Evolutionary conservation across 169 alveolate genomes (phyloP), one percentile per base, ranked within the genome.

Genomic region (Babesia ovata): DNA sequence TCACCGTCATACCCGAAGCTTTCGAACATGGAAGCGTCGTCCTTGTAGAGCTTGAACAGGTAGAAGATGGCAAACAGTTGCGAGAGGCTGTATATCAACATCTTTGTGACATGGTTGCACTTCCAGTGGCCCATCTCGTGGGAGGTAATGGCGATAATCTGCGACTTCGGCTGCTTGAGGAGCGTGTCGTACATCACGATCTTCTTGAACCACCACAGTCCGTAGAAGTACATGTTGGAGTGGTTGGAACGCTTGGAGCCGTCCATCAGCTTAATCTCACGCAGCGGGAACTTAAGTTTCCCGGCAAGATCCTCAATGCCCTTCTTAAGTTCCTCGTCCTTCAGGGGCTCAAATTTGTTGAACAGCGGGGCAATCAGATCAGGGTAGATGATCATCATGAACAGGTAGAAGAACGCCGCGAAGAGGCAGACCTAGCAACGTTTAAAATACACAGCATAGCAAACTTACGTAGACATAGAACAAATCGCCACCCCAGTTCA

Each of bases 211-310:
- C 91, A 88, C 91, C 98, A 94, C 63, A 96, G 88, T 0, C 99
- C 99, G 81, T 91, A 97, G 86, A 95, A 95, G 79, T 95, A 96
- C n/a, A 98, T 98, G 87, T 96, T 97, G 61, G 97, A 92, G 88
- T 96, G 99, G 67, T 94, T 87, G n/a, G 96, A 89, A 48, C 99
- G 86, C 83, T 86, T 87, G 46, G 97, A 93, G 42, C 93, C 95
- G 86, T 97, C 99, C 84, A 97, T 93, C 50, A 93, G 95, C 79
- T 91, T 94, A 39, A 97, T 92, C 77, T 95, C 93, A 21, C 91
- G 88, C 54, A 96, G 84, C 17, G 98, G 98, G 92, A 94, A 97
- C 21, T 94, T 77, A 65, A 86, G 79, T 57, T 45, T 39, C 56
- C n/a, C 59, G 42, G 91, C 91, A 87, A 96, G 75, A 36, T 70